Evolutionary conservation across 1,284 basidiomycete genomes (phyloP), one percentile per base, ranked within the genome.

Genomic region (Hemileia vastatrix): DNA sequence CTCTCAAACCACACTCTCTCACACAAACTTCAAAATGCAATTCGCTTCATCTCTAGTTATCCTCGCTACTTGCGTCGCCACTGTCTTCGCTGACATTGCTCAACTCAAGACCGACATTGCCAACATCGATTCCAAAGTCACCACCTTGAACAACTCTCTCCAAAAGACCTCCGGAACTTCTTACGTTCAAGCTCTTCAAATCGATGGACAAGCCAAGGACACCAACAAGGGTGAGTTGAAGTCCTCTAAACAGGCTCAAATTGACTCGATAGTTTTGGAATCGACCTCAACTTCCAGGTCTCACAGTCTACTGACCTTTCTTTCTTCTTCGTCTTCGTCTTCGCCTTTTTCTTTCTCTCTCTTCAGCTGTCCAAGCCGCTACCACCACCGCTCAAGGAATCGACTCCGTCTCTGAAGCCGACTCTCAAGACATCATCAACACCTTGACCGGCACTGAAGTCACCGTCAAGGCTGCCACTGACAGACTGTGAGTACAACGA

Each of bases 391-490:
- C 55, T 33, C 31, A 47, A 13, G 8, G 47, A 19, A 57, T 50
- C 43, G 51, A 47, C 21, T 8, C 40, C 11, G 18, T 33, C 36
- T 50, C 55, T 21, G 3, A 33, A 9, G 43, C 27, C 23, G 55
- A 47, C 23, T 33, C 55, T n/a, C 47, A 47, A 13, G 47, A 47
- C 43, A 31, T 31, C 43, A 31, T 57, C 44, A 47, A 44, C 55
- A 50, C 36, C 43, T 43, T 57, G 6, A 57, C 43, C 55, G 44
- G 32, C 21, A 50, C 51, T 27, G 44, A 49, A 21, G 55, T 50
- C 43, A 50, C 47, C 51, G 55, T 50, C 55, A 50, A 49, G 27
- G 55, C 47, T 47, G 55, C 51, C 18, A 33, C 36, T 24, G 55
- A 47, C 55, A 50, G 47, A 33, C 47, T 50, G 21, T 50, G 48